Evolutionary conservation across 805 yeast genomes (phyloP).

Genomic region (Saccharomycopsis sp.): DNA sequence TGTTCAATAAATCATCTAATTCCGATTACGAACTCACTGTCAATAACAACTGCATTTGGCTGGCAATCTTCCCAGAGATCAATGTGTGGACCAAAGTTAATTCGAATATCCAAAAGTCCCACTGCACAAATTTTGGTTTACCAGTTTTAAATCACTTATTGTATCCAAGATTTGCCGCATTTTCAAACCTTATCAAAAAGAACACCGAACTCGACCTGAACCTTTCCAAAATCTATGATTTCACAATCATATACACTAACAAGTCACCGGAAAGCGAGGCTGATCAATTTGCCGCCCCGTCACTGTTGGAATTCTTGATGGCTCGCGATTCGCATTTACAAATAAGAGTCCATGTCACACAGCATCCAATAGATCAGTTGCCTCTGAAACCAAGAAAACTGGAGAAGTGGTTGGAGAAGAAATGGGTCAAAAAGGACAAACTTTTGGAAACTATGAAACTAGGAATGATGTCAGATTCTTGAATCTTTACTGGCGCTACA

Average conservation of each 20-base stretch:
- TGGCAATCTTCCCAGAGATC: slow-evolving; percentile 81
- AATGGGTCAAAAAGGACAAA: slow-evolving; percentile 68
- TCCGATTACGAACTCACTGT: slow-evolving; percentile 22
- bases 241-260: slow-evolving; percentile 42
- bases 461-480: slow-evolving; percentile 27
- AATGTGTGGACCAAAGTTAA: slow-evolving; percentile 53
- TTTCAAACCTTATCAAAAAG: slow-evolving; percentile 43
- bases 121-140: slow-evolving; percentile 51
- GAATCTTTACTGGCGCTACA: too few relatives aligned
- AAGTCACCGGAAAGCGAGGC: slow-evolving; percentile 3
- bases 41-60: slow-evolving; percentile 48
- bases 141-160: slow-evolving; percentile 54
- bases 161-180: slow-evolving; percentile 69
- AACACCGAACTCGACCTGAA: slow-evolving; percentile 26
- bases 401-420: slow-evolving; percentile 70
- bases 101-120: slow-evolving; percentile 41
- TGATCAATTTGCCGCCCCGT: slow-evolving; percentile 25
- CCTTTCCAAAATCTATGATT: slow-evolving; percentile 39
- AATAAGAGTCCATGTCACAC: slow-evolving; percentile 42
- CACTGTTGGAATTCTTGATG: slow-evolving; percentile 30
- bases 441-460: slow-evolving; percentile 35
- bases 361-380: slow-evolving; percentile 39
- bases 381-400: slow-evolving; percentile 47
- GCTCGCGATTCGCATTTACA: slow-evolving; percentile 27
- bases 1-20: slow-evolving; percentile 25